These are phyloP conservation scores for Penicillium decumbens DNA, from an alignment of 2,329 filamentous ascomycete genomes.

Conservation along the genomic window DNA sequence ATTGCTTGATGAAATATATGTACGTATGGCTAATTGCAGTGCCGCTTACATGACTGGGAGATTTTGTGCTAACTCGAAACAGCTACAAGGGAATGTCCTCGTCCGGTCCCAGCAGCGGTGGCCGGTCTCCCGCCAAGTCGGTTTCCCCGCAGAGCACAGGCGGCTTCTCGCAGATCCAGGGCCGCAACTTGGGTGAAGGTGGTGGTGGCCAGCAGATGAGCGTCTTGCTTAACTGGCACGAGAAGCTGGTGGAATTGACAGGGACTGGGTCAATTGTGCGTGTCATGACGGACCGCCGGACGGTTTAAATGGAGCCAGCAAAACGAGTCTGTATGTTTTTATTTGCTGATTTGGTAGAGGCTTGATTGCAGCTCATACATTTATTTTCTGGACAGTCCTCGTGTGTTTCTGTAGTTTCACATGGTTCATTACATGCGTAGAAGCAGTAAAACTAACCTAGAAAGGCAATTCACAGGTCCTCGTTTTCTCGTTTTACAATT, in stretches of 20 bases:
- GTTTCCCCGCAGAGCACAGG: conserved; percentile 71
- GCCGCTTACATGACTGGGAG: background rate
- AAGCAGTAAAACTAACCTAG: too few species aligned
- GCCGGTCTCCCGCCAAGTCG: conserved; percentile 48
- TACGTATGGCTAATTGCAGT: conserved; percentile 49
- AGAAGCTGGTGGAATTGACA: conserved; percentile 93
- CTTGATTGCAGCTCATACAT: conserved; percentile 19
- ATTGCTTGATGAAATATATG: conserved; percentile 97
- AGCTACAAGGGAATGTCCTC: conserved; percentile 87
- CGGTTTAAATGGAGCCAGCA: conserved; percentile 53
- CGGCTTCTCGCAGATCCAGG: conserved; percentile 73
- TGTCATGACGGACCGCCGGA: conserved; percentile 94
- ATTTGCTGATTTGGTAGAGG: conserved; percentile 19
- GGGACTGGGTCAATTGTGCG: conserved; percentile 88
- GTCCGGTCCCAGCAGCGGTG: conserved; percentile 35
- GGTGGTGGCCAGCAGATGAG: conserved; percentile 88
- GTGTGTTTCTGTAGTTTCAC: conserved; percentile 14
- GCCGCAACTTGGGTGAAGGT: conserved; percentile 54
- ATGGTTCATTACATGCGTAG: too few species aligned
- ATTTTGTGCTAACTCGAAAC: conserved; percentile 12
- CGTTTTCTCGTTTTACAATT: conserved; percentile 11
- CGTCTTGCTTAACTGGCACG: conserved; percentile 95
- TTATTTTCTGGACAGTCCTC: conserved; percentile 11
- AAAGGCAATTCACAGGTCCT: too few species aligned
- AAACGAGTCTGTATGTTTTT: conserved; percentile 9